Conservation (phyloP, 768 basidiomycete species). For the Xerocomellus dryophilus region DNA sequence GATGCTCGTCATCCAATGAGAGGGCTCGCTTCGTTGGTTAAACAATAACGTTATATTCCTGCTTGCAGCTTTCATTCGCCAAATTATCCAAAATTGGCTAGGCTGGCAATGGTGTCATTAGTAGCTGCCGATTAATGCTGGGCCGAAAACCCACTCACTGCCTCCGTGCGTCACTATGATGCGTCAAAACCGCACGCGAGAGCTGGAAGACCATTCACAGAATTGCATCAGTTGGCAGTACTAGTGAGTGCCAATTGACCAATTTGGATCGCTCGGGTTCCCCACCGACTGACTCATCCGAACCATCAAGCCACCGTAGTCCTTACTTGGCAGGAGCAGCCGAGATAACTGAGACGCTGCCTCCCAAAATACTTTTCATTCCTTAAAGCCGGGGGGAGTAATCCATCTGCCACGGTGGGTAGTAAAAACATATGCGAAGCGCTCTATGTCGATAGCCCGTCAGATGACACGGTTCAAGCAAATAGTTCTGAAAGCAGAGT, state of each 20-base stretch:
- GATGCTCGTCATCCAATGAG: too few relatives aligned
- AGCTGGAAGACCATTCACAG: background rate
- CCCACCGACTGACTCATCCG: too few relatives aligned
- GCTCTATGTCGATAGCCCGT: too few relatives aligned
- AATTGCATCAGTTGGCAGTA: conserved; percentile 3
- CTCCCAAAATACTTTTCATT: background rate
- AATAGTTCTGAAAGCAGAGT: too few relatives aligned
- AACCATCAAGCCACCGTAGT: too few relatives aligned
- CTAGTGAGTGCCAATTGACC: background rate
- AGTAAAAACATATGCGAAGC: too few relatives aligned
- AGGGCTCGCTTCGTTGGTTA: too few relatives aligned
- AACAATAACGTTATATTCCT: too few relatives aligned
- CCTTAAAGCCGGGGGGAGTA: too few relatives aligned
- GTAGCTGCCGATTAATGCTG: background rate
- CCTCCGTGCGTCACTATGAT: background rate
- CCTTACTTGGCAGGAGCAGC: too few relatives aligned
- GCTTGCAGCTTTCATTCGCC: too few relatives aligned
- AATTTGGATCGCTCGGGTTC: background rate
- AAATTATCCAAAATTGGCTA: conserved; percentile 8
- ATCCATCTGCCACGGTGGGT: too few relatives aligned
- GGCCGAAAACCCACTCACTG: background rate
- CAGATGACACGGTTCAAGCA: background rate
- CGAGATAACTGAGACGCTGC: background rate
- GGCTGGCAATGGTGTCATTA: background rate
- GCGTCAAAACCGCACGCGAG: background rate